Evolutionary conservation across 2,329 filamentous ascomycete species (phyloP).

Genomic region (Penicillium sp.): DNA sequence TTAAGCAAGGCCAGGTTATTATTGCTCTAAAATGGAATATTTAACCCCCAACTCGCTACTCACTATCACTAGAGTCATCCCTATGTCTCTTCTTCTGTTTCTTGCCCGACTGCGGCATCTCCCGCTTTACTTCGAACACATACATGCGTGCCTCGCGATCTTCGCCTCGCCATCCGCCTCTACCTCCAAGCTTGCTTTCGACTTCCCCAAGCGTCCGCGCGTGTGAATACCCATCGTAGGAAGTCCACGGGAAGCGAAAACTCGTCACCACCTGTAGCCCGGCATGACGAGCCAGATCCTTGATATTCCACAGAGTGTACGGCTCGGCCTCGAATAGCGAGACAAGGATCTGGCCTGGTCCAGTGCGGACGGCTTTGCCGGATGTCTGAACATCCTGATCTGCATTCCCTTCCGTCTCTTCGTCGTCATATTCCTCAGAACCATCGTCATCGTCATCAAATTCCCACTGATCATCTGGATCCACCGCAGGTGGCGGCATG

Average conservation of each 20-base stretch:
- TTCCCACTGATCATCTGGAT: slow-evolving; percentile 24
- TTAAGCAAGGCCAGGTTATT: no score
- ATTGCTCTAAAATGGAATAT: no score
- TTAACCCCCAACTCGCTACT: slow-evolving; percentile 18
- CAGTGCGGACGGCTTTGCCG: slow-evolving; percentile 21
- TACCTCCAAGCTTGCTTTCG: slow-evolving; percentile 34
- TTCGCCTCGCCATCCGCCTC: slow-evolving; percentile 45
- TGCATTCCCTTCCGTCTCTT: slow-evolving; percentile 11
- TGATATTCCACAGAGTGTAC: slow-evolving; percentile 92
- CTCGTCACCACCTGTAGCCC: slow-evolving; percentile 44
- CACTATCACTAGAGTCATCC: slow-evolving; percentile 32
- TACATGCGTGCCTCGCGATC: slow-evolving; percentile 45
- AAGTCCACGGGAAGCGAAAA: slow-evolving; percentile 45
- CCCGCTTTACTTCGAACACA: slow-evolving; percentile 41
- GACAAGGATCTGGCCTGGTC: slow-evolving; percentile 60
- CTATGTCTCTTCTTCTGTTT: slow-evolving; percentile 32
- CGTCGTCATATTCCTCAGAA: slow-evolving; percentile 17
- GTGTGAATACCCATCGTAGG: slow-evolving; percentile 46
- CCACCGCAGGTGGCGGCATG: slow-evolving; percentile 17
- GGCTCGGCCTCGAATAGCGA: slow-evolving; percentile 91
- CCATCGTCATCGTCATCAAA: slow-evolving; percentile 23
- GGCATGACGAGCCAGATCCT: slow-evolving; percentile 71
- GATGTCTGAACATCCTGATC: slow-evolving; percentile 13
- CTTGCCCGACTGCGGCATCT: slow-evolving; percentile 26
- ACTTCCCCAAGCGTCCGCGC: slow-evolving; percentile 44